Conservation (phyloP, 2,329 filamentous ascomycete genomes). For the Leptographium wingfieldii region DNA sequence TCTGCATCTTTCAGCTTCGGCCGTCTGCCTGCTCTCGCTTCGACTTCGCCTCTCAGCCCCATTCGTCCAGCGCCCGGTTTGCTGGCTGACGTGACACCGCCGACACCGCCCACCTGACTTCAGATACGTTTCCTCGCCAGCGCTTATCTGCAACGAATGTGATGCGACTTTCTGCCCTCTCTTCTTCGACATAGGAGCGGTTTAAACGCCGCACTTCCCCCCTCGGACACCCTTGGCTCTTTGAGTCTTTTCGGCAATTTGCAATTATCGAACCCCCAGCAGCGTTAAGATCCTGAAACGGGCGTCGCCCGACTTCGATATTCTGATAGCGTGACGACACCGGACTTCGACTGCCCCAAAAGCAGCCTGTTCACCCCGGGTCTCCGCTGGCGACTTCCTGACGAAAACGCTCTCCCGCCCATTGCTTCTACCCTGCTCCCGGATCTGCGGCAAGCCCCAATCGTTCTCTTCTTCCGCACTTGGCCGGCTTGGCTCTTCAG, state of each 20-base stretch:
- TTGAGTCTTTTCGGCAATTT: background rate
- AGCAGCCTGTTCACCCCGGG: too few relatives aligned
- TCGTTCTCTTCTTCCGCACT: background rate
- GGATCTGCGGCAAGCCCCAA: background rate
- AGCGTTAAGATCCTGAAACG: background rate
- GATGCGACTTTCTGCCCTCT: background rate
- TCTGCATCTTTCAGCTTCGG: background rate
- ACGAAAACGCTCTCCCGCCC: background rate
- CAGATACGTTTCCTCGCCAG: background rate
- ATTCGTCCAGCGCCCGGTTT: background rate
- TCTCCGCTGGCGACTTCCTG: too few relatives aligned
- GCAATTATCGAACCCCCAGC: background rate
- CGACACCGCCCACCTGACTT: background rate
- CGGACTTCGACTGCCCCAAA: background rate
- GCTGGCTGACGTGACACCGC: conserved; percentile 1
- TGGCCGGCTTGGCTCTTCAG: background rate
- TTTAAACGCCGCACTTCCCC: background rate
- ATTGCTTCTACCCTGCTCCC: background rate
- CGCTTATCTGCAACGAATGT: background rate
- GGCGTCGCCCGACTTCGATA: background rate
- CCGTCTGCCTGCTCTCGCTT: background rate
- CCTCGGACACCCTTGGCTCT: background rate
- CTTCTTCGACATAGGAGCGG: background rate
- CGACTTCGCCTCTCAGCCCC: background rate
- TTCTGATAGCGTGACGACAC: background rate